Percentiles rank a stretch among this genome's conserved stretches.
Evolutionary conservation across 768 basidiomycete genomes (phyloP).

Genomic region (Sistotremastrum suecicum): DNA sequence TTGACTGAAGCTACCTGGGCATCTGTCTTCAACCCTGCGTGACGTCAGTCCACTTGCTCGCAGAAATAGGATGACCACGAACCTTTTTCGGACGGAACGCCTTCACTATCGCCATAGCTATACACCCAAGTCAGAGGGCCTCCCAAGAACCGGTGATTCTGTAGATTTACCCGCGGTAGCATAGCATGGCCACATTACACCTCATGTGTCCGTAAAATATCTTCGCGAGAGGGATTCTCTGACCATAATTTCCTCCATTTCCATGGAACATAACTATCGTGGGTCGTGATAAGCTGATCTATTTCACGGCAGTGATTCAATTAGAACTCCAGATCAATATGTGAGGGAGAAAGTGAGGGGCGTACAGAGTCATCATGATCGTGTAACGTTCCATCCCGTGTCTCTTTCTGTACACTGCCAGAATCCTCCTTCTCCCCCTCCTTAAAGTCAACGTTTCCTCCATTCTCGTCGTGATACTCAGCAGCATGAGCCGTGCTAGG

Average conservation of each 20-base stretch:
- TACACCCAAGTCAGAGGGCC: not conserved
- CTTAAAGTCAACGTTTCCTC: slow-evolving; percentile 13
- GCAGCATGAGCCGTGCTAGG: slow-evolving; percentile 14
- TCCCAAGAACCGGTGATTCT: not conserved
- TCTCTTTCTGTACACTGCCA: no score
- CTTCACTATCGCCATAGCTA: slow-evolving; percentile 84
- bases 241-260: slow-evolving; percentile 76
- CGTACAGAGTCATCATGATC: no score
- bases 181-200: slow-evolving; percentile 90
- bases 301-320: not conserved
- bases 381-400: no score
- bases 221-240: slow-evolving; percentile 76
- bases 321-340: not conserved
- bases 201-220: slow-evolving; percentile 72
- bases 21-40: slow-evolving; percentile 65
- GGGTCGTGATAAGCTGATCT: slow-evolving; percentile 31
- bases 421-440: no score
- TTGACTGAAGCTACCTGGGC: slow-evolving; percentile 45
- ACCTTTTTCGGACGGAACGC: slow-evolving; percentile 78
- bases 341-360: not conserved
- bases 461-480: slow-evolving; percentile 38
- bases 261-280: slow-evolving; percentile 93
- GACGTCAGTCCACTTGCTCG: not conserved
- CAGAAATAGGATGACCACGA: slow-evolving; percentile 4
- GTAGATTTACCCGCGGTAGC: slow-evolving; percentile 68